Evolutionary conservation across 2,329 filamentous ascomycete genomes (phyloP).

Genomic region (Alternaria angustiovoidea): DNA sequence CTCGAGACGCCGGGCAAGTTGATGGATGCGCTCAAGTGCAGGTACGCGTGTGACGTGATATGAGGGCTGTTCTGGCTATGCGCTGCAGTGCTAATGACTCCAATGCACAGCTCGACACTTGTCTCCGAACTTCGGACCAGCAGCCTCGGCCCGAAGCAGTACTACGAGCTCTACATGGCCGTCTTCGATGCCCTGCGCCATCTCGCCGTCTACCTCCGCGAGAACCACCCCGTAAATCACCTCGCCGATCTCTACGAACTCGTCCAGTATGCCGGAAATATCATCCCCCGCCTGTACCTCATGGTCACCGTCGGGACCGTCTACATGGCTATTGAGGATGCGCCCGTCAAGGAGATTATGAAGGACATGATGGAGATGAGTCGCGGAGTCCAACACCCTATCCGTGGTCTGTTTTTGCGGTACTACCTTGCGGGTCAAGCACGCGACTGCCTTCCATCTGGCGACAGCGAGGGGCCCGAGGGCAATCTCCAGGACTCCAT

Average conservation of each 20-base stretch:
- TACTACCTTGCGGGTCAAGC: conserved; percentile 98
- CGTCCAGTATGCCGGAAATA: conserved; percentile 97
- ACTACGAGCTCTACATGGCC: conserved; percentile 99
- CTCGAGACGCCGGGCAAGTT: conserved; percentile 97
- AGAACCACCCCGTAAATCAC: conserved; percentile 97
- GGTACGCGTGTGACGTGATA: conserved; percentile 63
- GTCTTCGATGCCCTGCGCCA: conserved; percentile 98
- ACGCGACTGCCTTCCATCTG: conserved; percentile 83
- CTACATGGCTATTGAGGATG: conserved; percentile 98
- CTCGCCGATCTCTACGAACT: conserved; percentile 97
- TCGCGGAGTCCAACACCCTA: conserved; percentile 94
- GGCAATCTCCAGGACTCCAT: conserved; percentile 97
- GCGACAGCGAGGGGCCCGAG: conserved; percentile 87
- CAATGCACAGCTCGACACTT: conserved; percentile 78
- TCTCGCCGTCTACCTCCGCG: conserved; percentile 93
- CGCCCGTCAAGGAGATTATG: conserved; percentile 99
- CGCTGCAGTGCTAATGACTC: conserved; percentile 10
- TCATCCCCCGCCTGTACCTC: conserved; percentile 92
- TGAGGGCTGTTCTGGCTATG: not conserved
- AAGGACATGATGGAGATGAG: conserved; percentile 99
- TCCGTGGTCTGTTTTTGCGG: conserved; percentile 90
- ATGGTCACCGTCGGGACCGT: conserved; percentile 99
- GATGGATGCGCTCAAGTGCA: conserved; percentile 99
- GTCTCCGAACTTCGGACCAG: conserved; percentile 98
- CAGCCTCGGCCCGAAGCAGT: conserved; percentile 97